These are phyloP conservation scores for Fusarium sp. DNA, from an alignment of 2,329 filamentous ascomycete genomes.

Conservation along the genomic window DNA sequence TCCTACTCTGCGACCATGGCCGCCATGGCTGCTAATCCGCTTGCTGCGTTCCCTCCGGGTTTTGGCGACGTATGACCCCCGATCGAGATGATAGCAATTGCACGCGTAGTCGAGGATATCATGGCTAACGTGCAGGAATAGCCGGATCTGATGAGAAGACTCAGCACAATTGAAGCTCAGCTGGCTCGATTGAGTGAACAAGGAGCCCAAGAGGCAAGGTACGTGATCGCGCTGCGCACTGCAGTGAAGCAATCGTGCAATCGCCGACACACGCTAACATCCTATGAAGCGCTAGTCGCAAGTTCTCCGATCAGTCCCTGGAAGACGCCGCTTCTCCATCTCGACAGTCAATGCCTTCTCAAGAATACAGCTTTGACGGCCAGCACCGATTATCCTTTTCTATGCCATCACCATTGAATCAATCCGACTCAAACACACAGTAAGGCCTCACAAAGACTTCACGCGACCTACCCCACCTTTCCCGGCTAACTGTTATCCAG, in stretches of 20 bases:
- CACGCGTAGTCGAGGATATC: not conserved
- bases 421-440: not conserved
- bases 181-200: slow-evolving; percentile 17
- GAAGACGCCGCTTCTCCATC: not conserved
- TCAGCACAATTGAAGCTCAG: slow-evolving; percentile 19
- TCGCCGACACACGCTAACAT: not conserved
- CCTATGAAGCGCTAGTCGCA: not conserved
- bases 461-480: not conserved
- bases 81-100: not conserved
- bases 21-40: not conserved
- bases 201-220: slow-evolving; percentile 1
- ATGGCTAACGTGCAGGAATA: not conserved
- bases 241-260: not conserved
- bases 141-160: slow-evolving; percentile 14
- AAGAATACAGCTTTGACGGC: not conserved
- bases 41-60: not conserved
- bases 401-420: not conserved
- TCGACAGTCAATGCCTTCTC: not conserved
- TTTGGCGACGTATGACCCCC: slow-evolving; percentile 4
- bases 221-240: not conserved
- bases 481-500: not conserved
- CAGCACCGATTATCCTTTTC: not conserved
- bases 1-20: slow-evolving; percentile 10
- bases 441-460: not conserved
- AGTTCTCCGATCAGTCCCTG: not conserved